These are phyloP conservation scores for Gloeophyllum trabeum DNA, from an alignment of 768 basidiomycete species.

Conservation along the genomic window DNA sequence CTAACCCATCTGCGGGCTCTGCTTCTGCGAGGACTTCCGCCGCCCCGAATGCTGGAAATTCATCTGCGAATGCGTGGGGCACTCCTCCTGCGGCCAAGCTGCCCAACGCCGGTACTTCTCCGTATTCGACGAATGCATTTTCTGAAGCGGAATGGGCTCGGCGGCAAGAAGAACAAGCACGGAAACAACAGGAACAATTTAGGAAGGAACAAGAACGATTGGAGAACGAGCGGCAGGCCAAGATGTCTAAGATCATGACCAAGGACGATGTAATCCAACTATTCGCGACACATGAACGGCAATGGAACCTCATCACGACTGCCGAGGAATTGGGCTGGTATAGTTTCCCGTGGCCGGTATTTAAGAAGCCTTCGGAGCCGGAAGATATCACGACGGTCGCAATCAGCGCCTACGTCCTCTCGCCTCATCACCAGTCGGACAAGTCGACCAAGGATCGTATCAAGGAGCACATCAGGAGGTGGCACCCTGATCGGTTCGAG, in stretches of 20 bases:
- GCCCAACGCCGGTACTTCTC: slow-evolving; percentile 4
- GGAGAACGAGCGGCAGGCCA: slow-evolving; percentile 31
- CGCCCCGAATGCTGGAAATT: not conserved
- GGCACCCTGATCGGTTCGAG: slow-evolving; percentile 82
- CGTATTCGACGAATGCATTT: slow-evolving; percentile 8
- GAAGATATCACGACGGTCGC: slow-evolving; percentile 49
- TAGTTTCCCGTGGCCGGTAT: slow-evolving; percentile 67
- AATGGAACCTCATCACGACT: slow-evolving; percentile 36
- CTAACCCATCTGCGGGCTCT: slow-evolving; percentile 9
- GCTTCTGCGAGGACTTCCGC: not conserved
- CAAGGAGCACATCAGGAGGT: slow-evolving; percentile 62
- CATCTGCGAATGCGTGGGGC: not conserved
- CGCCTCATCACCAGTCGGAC: slow-evolving; percentile 42
- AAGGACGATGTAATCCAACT: slow-evolving; percentile 46
- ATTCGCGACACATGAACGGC: slow-evolving; percentile 50
- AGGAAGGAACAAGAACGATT: slow-evolving; percentile 53
- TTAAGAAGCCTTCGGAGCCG: slow-evolving; percentile 39
- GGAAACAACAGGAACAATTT: slow-evolving; percentile 60
- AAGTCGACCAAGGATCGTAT: slow-evolving; percentile 57
- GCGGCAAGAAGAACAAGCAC: slow-evolving; percentile 50
- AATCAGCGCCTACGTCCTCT: slow-evolving; percentile 53
- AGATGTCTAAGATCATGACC: slow-evolving; percentile 29
- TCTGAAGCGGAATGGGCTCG: slow-evolving; percentile 50
- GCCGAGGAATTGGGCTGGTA: slow-evolving; percentile 42
- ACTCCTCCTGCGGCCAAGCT: slow-evolving; percentile 3